phyloP scores from a whole-genome alignment of 2,329 filamentous ascomycete species.

The Gaeumannomyces sp. region DNA sequence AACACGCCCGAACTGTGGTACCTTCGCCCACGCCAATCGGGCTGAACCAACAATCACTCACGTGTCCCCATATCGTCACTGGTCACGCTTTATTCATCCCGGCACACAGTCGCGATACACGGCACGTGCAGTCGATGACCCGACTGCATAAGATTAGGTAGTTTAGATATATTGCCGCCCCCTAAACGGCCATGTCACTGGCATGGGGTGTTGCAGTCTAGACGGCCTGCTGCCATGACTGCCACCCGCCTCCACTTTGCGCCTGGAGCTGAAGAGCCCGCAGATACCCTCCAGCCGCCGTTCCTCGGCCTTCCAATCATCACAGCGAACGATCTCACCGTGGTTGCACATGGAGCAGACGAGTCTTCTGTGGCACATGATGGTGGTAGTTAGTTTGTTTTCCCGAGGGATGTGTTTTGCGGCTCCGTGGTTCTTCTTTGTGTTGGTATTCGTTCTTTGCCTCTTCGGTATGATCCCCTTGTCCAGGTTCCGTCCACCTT shows the following conservation, averaged over 20 bases:
- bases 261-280: not conserved
- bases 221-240: too few species aligned
- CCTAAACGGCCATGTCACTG: too few species aligned
- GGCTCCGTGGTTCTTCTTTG: not conserved
- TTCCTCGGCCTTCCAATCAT: not conserved
- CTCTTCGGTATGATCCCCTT: too few species aligned
- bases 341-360: not conserved
- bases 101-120: too few species aligned
- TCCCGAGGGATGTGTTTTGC: not conserved
- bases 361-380: not conserved
- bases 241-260: too few species aligned
- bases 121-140: too few species aligned
- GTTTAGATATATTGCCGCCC: too few species aligned
- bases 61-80: too few species aligned
- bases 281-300: not conserved
- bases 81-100: too few species aligned
- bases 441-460: not conserved
- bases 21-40: not conserved
- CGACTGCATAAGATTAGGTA: too few species aligned
- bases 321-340: not conserved
- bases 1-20: not conserved
- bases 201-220: too few species aligned
- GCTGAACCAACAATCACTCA: not conserved
- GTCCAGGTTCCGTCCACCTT: too few species aligned
- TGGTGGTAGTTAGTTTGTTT: not conserved